Evolutionary conservation across 164 flowering plant species (phyloP).

Genomic region (Macadamia integrifolia): DNA sequence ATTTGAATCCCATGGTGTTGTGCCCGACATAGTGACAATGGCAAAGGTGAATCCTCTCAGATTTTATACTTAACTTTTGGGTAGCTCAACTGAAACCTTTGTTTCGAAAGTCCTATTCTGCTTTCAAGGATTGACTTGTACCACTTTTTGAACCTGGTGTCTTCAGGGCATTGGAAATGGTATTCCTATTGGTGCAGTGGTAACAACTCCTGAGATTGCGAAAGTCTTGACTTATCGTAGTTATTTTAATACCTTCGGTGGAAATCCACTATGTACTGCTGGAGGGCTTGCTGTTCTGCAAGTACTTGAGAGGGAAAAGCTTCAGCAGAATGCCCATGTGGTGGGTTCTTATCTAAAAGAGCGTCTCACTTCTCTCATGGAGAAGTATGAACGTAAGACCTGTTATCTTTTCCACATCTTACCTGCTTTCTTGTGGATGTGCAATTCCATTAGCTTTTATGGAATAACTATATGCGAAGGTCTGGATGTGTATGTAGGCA

Average conservation of each 20-base stretch:
- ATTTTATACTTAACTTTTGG: background rate
- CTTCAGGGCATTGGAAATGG: slow-evolving; percentile 95
- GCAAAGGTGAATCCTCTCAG: slow-evolving; percentile 56
- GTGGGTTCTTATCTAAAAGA: slow-evolving; percentile 79
- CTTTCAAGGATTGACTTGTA: slow-evolving; percentile 1
- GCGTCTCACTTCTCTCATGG: slow-evolving; percentile 56
- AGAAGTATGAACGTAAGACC: slow-evolving; percentile 75
- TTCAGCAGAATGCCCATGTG: slow-evolving; percentile 66
- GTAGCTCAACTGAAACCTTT: background rate
- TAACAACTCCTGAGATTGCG: slow-evolving; percentile 94
- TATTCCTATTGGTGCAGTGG: slow-evolving; percentile 91
- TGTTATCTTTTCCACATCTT: background rate
- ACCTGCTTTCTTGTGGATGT: too few relatives aligned
- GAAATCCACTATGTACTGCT: slow-evolving; percentile 89
- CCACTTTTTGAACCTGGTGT: background rate
- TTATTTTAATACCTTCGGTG: slow-evolving; percentile 95
- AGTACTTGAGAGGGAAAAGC: slow-evolving; percentile 83
- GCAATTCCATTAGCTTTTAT: too few relatives aligned
- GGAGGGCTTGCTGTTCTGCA: slow-evolving; percentile 86
- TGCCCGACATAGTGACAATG: slow-evolving; percentile 97
- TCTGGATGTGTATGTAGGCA: too few relatives aligned
- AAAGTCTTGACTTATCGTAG: slow-evolving; percentile 62
- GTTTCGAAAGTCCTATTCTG: background rate
- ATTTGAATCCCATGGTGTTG: slow-evolving; percentile 82
- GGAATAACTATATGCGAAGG: too few relatives aligned